Evolutionary conservation across 257 asterid genomes (phyloP).

Genomic region (Buddleja alternifolia): DNA sequence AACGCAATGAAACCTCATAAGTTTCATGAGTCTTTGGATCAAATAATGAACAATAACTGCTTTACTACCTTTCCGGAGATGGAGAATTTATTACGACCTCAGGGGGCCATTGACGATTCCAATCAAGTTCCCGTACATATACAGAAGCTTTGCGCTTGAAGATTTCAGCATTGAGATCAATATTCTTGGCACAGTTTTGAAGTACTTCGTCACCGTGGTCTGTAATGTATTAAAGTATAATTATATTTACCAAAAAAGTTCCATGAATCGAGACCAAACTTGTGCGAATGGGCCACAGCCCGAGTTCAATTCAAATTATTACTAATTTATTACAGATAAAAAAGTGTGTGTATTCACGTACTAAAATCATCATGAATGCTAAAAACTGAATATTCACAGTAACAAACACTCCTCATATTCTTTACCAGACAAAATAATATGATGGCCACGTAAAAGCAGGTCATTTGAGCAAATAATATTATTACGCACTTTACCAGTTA

Average conservation of each 20-base stretch:
- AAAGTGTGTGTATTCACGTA: not conserved
- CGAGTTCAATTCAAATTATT: conserved; percentile 8
- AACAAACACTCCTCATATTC: not conserved
- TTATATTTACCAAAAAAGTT: conserved; percentile 9
- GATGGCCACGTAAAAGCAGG: conserved; percentile 8
- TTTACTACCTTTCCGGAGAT: conserved; percentile 50
- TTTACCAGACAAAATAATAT: conserved; percentile 16
- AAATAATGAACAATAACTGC: conserved; percentile 1
- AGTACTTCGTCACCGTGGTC: conserved; percentile 82
- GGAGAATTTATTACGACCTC: conserved; percentile 39
- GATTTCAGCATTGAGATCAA: conserved; percentile 57
- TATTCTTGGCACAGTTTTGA: conserved; percentile 70
- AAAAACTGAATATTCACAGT: not conserved
- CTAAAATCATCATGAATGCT: not conserved
- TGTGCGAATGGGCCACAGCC: not conserved
- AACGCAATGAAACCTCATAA: not conserved
- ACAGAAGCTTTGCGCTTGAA: conserved; percentile 50
- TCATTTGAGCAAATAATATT: not conserved
- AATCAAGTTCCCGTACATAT: conserved; percentile 90
- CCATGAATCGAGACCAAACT: not conserved
- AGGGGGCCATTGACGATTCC: conserved; percentile 79
- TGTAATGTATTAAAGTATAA: conserved; percentile 26
- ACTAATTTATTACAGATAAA: not conserved
- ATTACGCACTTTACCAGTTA: conserved; percentile 62
- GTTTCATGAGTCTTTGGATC: not conserved